Base-by-base conservation (phyloP, 2,329 filamentous ascomycete genomes). In the Tolypocladium guangdongense region DNA sequence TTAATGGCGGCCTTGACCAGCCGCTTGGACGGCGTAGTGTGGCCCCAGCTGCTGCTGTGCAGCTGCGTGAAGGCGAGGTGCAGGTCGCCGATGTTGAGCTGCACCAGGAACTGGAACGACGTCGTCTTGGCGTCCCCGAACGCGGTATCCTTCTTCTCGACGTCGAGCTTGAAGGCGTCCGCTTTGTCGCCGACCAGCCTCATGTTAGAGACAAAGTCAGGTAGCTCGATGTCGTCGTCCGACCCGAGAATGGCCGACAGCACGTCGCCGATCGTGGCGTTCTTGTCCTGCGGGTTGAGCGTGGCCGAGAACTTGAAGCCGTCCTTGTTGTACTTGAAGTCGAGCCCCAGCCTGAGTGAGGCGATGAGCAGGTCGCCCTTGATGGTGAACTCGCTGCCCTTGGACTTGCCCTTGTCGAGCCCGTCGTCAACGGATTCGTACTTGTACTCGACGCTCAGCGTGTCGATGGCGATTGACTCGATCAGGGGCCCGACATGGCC, bases 71-170 rank as follows among this genome's bases (percentile, higher is more conserved):
- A 60, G 0, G 33, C 27, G 7, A 61, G 20, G 2, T 54, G 27
- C 12, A 61, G 18, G 1, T 47, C 6, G 3, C 37, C 52, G 18
- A 60, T 49, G 1, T 48, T 58, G 11, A 60, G 41, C 10, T 35
- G 35, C 2, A 56, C 56, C 0, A 59, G 22, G 46, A 61, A 59
- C 12, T 58, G 59, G 38, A 59, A 60, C 2, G 54, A 60, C 5
- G 43, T 14, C 7, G 33, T 39, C 2, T n/a, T 11, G 20, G 14
- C 22, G 18, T 5, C 20, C 0, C 7, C n/a, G 0, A 5, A 16
- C 1, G 32, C 6, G 4, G 27, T 43, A 7, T 33, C 32, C 33
- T 51, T 53, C 46, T 53, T 58, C 18, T 53, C 10, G 1, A 59
- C 16, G 1, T 46, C 27, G 1, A 60, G 39, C 1, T 27, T 20